Base-by-base conservation (phyloP, 768 basidiomycete genomes). In the Auriscalpium vulgare region DNA sequence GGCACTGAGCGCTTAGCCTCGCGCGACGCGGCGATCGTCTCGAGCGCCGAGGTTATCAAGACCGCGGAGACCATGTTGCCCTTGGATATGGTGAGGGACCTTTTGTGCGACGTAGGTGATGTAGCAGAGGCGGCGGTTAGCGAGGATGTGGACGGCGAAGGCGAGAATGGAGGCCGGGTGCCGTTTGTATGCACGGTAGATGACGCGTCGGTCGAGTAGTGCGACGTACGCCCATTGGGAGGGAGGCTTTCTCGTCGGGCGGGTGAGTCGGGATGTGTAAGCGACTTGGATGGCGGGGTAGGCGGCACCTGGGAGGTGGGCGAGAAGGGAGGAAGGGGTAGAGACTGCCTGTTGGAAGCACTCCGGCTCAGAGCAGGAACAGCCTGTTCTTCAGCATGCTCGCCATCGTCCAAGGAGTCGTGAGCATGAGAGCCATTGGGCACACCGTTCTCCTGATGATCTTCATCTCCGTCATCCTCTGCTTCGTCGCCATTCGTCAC, bases 1-100 rank as follows among this genome's bases (percentile, higher is more conserved):
- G 86, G 82, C 4, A 74, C 69, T 7, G 88, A 92, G 37, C 88
- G 83, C 60, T 84, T 91, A 13, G 93, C 93, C 66, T 95, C 94
- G 66, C 87, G 89, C 0, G 94, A 95, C 11, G 86, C 74, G 38
- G 86, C 82, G 66, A 97, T 94, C 8, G 82, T 83, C 66, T 95
- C 91, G 57, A 97, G 71, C 4, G 94, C 92, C 11, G 90, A 87
- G 6, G 87, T 79, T 60, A 93, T 88, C 51, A 93, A 77, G 21
- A 91, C 87, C 45, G 84, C 78, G 2, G 89, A 91, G 44, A 91
- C 87, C 8, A 80, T 84, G 62, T 82, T 78, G 7, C 89, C 88
- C 66, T 76, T 81, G n/a, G 70, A 69, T 11, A 73, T 65, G 2
- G 59, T 74, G 17, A 74, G 59, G 4, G 72, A 72, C 29, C 73